phyloP scores from a whole-genome alignment of 2,329 filamentous ascomycete species.

The Aureobasidium sp. region DNA sequence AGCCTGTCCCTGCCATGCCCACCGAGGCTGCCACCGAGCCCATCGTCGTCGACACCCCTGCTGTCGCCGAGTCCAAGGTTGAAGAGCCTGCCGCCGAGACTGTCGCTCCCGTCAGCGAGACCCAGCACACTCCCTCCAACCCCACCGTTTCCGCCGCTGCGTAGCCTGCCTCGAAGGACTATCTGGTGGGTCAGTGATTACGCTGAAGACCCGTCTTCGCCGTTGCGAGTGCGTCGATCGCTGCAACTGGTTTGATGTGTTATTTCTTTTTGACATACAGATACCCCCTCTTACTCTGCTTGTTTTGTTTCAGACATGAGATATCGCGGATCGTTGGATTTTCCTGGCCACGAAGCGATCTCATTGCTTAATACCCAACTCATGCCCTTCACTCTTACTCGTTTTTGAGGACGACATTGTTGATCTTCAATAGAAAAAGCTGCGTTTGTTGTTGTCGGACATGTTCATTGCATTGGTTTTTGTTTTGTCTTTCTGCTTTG shows the following conservation, averaged over 20 bases:
- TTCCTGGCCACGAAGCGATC: not conserved
- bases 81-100: constrained; percentile 18
- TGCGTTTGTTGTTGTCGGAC: constrained; percentile 8
- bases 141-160: constrained; percentile 25
- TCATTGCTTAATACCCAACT: constrained; percentile 20
- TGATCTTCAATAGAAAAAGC: not conserved
- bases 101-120: constrained; percentile 22
- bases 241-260: constrained; percentile 15
- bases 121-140: constrained; percentile 13
- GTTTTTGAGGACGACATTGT: not conserved
- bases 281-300: constrained; percentile 12
- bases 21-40: constrained; percentile 9
- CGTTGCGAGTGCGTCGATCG: constrained; percentile 13
- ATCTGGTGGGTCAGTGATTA: constrained; percentile 15
- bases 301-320: constrained; percentile 10
- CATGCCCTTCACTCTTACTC: constrained; percentile 13
- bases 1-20: constrained; percentile 10
- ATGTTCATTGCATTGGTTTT: constrained; percentile 5
- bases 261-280: constrained; percentile 11
- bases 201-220: constrained; percentile 4
- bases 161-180: constrained; percentile 17
- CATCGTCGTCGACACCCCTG: not conserved
- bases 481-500: constrained; percentile 12
- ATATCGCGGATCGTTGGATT: not conserved
- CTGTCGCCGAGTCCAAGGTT: constrained; percentile 14